A percentile compares a stretch with the other conserved stretches of the same genome.
Conservation (phyloP, 495 filamentous ascomycete genomes). For the Saxispiralis lemnorum region DNA sequence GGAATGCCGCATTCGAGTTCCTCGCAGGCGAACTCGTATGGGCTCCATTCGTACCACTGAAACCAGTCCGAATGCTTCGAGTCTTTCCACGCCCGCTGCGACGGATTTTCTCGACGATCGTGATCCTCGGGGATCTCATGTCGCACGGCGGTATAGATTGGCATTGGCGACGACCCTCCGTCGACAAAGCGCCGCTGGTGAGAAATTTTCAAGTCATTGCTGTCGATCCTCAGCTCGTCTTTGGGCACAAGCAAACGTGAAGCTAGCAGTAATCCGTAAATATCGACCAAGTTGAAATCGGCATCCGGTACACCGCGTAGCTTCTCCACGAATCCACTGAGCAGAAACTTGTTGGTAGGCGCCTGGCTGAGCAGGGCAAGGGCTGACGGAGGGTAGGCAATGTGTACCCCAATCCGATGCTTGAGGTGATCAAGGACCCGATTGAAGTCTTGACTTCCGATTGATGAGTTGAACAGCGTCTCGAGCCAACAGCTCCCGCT, state of each 20-base stretch:
- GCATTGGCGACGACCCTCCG: conserved; percentile 64
- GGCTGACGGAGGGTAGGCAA: conserved; percentile 76
- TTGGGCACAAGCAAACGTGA: conserved; percentile 70
- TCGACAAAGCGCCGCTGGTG: conserved; percentile 56
- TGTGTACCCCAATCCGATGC: conserved; percentile 62
- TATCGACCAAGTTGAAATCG: conserved; percentile 76
- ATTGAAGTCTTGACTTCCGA: conserved; percentile 45
- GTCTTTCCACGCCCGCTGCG: conserved; percentile 60
- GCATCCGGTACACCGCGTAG: conserved; percentile 63
- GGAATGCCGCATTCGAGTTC: conserved; percentile 82
- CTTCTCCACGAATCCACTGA: conserved; percentile 79
- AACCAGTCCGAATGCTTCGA: conserved; percentile 43
- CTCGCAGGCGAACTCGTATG: conserved; percentile 92
- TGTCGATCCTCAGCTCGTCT: conserved; percentile 58
- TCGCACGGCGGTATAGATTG: conserved; percentile 85
- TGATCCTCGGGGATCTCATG: conserved; percentile 70
- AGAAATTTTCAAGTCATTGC: conserved; percentile 71
- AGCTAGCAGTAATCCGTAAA: conserved; percentile 74
- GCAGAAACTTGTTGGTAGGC: conserved; percentile 80
- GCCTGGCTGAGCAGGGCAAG: conserved; percentile 58
- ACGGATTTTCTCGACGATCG: conserved; percentile 36
- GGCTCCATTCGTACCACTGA: conserved; percentile 93
- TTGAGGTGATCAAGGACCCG: conserved; percentile 70
- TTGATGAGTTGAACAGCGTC: conserved; percentile 69
- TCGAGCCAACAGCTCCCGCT: conserved; percentile 94